A percentile compares a stretch with the other conserved stretches of the same genome.
phyloP scores from a whole-genome alignment of 1,284 basidiomycete species.

The Cutaneotrichosporon sp. region DNA sequence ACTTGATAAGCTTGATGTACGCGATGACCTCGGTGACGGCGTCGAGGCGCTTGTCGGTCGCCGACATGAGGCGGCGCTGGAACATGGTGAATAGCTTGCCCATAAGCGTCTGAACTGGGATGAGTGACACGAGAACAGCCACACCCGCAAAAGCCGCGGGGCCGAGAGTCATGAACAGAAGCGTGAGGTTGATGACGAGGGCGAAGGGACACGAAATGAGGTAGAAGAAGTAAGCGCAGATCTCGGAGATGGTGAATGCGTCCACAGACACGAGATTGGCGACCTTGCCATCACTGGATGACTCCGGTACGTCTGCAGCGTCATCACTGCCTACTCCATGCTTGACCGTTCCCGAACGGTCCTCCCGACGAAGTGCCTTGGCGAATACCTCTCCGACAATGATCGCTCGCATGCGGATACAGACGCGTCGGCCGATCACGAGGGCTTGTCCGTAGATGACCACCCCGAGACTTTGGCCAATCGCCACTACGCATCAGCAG shows the following conservation, averaged over 20 bases:
- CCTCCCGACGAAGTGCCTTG: slow-evolving; percentile 54
- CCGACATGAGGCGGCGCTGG: slow-evolving; percentile 51
- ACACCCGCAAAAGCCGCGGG: slow-evolving; percentile 51
- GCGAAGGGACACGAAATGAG: slow-evolving; percentile 47
- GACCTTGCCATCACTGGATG: slow-evolving; percentile 53
- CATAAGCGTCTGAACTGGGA: slow-evolving; percentile 48
- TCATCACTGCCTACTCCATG: slow-evolving; percentile 16
- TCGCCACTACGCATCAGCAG: slow-evolving; percentile 43
- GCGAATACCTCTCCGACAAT: slow-evolving; percentile 55
- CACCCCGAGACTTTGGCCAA: slow-evolving; percentile 49
- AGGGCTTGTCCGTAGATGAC: slow-evolving; percentile 50
- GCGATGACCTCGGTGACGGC: slow-evolving; percentile 55
- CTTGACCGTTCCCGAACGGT: slow-evolving; percentile 46
- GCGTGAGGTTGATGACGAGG: slow-evolving; percentile 49
- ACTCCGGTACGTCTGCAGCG: slow-evolving; percentile 23
- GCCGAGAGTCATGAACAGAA: slow-evolving; percentile 50
- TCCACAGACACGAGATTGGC: slow-evolving; percentile 56
- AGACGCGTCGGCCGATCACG: slow-evolving; percentile 51
- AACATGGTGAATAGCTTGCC: slow-evolving; percentile 50
- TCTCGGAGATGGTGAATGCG: slow-evolving; percentile 49
- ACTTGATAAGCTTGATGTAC: slow-evolving; percentile 53
- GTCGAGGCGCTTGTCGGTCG: slow-evolving; percentile 54
- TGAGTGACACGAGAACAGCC: slow-evolving; percentile 44
- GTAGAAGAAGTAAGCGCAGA: slow-evolving; percentile 46
- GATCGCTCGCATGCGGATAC: slow-evolving; percentile 51